Evolutionary conservation across 352 stramenopile species (phyloP).

Genomic region (Chrysophaeum taylorii): DNA sequence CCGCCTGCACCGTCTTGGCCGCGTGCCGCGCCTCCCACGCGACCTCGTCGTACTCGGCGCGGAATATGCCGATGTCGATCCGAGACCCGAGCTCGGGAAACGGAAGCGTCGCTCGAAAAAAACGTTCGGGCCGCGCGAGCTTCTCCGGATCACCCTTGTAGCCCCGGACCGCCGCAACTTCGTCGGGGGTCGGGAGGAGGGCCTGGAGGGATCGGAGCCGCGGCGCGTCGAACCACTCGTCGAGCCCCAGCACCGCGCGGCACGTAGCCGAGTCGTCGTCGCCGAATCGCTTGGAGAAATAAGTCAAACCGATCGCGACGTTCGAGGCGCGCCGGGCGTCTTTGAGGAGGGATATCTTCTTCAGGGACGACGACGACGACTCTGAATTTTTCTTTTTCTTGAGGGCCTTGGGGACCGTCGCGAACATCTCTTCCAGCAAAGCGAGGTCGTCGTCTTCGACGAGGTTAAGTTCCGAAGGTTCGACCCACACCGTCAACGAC

Average conservation of each 20-base stretch:
- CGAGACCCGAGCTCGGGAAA: neutral
- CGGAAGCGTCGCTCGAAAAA: neutral
- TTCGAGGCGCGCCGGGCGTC: constrained; percentile 2
- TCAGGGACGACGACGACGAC: neutral
- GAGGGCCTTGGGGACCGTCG: neutral
- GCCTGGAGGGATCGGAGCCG: neutral
- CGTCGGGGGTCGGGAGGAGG: constrained; percentile 4
- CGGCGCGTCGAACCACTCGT: constrained; percentile 10
- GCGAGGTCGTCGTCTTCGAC: constrained; percentile 5
- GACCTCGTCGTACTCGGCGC: constrained; percentile 2
- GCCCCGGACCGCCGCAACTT: neutral
- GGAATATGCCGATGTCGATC: neutral
- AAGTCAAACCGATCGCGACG: constrained; percentile 3
- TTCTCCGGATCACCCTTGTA: neutral
- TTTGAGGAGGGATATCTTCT: constrained; percentile 10
- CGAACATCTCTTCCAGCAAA: constrained; percentile 12
- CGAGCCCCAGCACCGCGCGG: neutral
- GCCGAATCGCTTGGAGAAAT: neutral
- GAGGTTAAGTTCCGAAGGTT: neutral
- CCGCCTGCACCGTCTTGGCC: neutral
- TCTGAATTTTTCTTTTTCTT: neutral
- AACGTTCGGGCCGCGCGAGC: constrained; percentile 6
- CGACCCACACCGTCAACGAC: neutral
- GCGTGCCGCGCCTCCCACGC: neutral
- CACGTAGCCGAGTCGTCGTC: constrained; percentile 3